phyloP scores from a whole-genome alignment of 2,329 filamentous ascomycete species.

The Aotearoamyces nothofagi region DNA sequence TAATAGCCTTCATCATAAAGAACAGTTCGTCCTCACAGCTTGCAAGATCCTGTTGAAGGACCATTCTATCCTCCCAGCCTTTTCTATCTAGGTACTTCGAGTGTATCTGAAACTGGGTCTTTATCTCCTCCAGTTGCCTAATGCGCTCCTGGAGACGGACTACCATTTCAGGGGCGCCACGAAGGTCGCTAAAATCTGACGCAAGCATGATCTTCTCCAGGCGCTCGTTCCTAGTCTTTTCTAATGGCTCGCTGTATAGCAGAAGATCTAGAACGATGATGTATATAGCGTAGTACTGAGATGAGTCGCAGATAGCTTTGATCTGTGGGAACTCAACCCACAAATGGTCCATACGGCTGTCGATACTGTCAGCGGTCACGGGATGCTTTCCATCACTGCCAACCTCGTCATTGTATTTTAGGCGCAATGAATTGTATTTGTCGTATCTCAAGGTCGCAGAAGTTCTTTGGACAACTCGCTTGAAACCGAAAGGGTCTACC shows the following conservation, averaged over 20 bases:
- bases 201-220: conserved; percentile 98
- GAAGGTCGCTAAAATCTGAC: conserved; percentile 93
- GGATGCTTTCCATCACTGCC: conserved; percentile 43
- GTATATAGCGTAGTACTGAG: conserved; percentile 95
- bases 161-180: conserved; percentile 87
- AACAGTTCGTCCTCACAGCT: conserved; percentile 93
- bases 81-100: conserved; percentile 72
- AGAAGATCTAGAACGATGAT: conserved; percentile 93
- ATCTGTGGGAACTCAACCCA: conserved; percentile 95
- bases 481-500: conserved; percentile 91
- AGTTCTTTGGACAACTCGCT: conserved; percentile 89
- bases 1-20: conserved; percentile 99
- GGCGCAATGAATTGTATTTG: conserved; percentile 91
- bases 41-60: conserved; percentile 79
- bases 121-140: conserved; percentile 88
- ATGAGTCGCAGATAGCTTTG: conserved; percentile 88
- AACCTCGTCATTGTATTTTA: conserved; percentile 95
- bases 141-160: conserved; percentile 84
- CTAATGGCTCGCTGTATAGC: conserved; percentile 88
- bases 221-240: conserved; percentile 92
- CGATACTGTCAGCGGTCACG: conserved; percentile 38
- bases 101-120: conserved; percentile 88
- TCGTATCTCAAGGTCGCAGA: conserved; percentile 90
- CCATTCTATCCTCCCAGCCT: conserved; percentile 80
- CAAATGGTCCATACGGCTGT: conserved; percentile 84